Evolutionary conservation across 2,329 filamentous ascomycete genomes (phyloP).

Genomic region (Hymenotorrendiella dingleyae): DNA sequence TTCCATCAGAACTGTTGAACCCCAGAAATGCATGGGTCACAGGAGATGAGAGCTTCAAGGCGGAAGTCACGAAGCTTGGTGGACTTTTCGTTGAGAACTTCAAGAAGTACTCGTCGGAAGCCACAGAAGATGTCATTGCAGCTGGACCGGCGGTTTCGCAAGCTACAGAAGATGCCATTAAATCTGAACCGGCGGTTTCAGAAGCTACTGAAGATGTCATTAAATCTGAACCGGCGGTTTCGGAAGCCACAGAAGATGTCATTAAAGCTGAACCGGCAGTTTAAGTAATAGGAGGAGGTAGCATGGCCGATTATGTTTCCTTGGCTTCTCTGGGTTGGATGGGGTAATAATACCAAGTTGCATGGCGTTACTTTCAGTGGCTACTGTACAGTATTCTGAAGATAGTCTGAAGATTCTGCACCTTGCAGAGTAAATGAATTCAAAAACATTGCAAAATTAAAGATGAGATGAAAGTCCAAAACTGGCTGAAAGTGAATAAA

Average conservation of each 20-base stretch:
- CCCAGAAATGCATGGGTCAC: constrained; percentile 88
- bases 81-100: constrained; percentile 94
- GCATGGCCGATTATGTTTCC: no score
- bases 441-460: not conserved
- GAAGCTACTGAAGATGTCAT: not conserved
- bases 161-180: constrained; percentile 16
- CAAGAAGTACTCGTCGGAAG: constrained; percentile 85
- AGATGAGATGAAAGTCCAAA: not conserved
- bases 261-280: constrained; percentile 56
- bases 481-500: no score
- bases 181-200: no score
- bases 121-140: constrained; percentile 71
- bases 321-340: constrained; percentile 5
- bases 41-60: constrained; percentile 72
- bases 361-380: constrained; percentile 19
- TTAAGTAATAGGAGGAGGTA: no score
- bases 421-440: constrained; percentile 3
- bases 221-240: no score
- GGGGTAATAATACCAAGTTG: constrained; percentile 15
- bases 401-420: no score
- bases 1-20: constrained; percentile 90
- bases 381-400: constrained; percentile 11
- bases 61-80: constrained; percentile 86
- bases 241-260: constrained; percentile 75
- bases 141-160: constrained; percentile 49